phyloP scores from a whole-genome alignment of 1,139 yeast species.

The Sugiyamaella grinbergsii region DNA sequence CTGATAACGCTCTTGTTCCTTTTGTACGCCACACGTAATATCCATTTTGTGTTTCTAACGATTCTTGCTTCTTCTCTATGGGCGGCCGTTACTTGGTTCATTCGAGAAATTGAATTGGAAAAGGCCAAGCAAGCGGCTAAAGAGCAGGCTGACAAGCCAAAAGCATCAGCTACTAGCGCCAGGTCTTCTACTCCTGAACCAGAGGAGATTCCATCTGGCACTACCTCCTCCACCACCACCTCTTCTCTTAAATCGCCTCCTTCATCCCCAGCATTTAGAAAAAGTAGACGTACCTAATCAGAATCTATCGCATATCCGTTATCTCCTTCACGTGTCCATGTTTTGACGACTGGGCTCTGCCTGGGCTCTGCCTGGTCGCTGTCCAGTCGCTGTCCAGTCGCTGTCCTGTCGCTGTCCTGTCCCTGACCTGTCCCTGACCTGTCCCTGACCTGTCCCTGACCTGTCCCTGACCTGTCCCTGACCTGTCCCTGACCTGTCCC shows the following conservation, averaged over 20 bases:
- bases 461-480: too few species aligned
- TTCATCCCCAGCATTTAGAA: conserved; percentile 4
- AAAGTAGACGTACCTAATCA: conserved; percentile 16
- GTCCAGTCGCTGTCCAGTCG: too few species aligned
- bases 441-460: too few species aligned
- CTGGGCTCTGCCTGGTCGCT: too few species aligned
- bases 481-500: too few species aligned
- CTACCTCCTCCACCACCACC: conserved; percentile 28
- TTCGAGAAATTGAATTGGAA: conserved; percentile 62
- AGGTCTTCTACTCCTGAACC: background rate
- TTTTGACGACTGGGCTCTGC: conserved; percentile 5
- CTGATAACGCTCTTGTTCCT: conserved; percentile 56
- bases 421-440: too few species aligned
- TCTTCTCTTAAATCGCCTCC: conserved; percentile 14
- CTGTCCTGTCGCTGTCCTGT: too few species aligned
- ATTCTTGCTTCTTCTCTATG: conserved; percentile 72
- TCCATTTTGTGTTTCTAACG: conserved; percentile 76
- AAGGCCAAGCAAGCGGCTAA: conserved; percentile 42
- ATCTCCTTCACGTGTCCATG: conserved; percentile 3
- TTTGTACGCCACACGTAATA: conserved; percentile 63
- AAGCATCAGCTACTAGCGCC: too few species aligned
- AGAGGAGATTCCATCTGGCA: too few species aligned
- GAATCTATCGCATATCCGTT: background rate
- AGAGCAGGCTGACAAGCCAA: too few species aligned
- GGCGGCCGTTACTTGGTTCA: conserved; percentile 85